Evolutionary conservation across 257 asterid species (phyloP), one percentile per base, ranked within the genome.

Genomic region (Fraxinus excelsior): DNA sequence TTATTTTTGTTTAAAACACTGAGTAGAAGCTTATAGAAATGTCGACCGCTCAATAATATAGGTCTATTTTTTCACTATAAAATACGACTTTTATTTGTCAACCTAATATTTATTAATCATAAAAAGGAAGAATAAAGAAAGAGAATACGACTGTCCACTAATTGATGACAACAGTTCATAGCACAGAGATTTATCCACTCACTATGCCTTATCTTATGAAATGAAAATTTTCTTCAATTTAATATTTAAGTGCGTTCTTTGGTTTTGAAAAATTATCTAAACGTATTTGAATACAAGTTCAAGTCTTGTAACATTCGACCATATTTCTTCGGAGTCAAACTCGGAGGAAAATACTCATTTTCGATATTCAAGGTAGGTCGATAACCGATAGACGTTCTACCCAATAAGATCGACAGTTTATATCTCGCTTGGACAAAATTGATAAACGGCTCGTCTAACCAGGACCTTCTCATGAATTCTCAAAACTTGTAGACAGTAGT

Each of bases 151-250:
- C 64, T 4, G 35, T 32, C 35, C 35, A 32, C 35, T 0, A 6
- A 25, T 60, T 60, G 66, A 6, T n/a, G 66, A 60, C 16, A n/a
- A n/a, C 32, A 23, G 62, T 34, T 64, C 32, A 51, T 56, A 44
- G 31, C 72, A 42, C 74, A 68, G 32, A 56, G 53, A 71, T 78
- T 14, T 53, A 14, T 31, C 29, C 67, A 32, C 29, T 29, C 18
- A 32, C 12, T 19, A 67, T 7, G 32, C 31, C 34, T 28, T 14
- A 29, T 18, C 9, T 16, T 56, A 49, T 32, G 32, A 38, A 42
- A 42, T 12, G 11, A 37, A 37, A 11, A 0, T 42, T 42, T 42
- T 42, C 16, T 11, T 42, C 49, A 42, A 42, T 42, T 12, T 42
- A 42, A 42, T 37, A 37, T 37, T 37, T 37, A 37, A 37, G 11